These are phyloP conservation scores for Taphrina flavorubra DNA, from an alignment of 1,139 yeast species.

Conservation along the genomic window DNA sequence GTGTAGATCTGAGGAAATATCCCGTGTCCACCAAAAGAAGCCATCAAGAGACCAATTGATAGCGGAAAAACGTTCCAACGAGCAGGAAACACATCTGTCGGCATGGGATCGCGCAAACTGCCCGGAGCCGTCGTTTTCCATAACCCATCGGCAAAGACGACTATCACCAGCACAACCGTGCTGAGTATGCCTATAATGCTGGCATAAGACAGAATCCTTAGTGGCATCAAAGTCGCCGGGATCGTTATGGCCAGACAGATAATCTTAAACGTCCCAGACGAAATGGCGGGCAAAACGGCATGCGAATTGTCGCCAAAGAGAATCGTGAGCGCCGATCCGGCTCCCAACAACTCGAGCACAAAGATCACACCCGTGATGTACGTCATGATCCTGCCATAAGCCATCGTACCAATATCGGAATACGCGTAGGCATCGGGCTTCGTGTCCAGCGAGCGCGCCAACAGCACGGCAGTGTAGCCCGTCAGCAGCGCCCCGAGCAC, in stretches of 20 bases:
- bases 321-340: constrained; percentile 71
- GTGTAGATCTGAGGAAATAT: constrained; percentile 79
- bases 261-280: constrained; percentile 62
- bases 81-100: constrained; percentile 61
- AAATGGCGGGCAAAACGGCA: constrained; percentile 64
- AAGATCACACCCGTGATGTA: constrained; percentile 72
- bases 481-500: constrained; percentile 55
- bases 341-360: constrained; percentile 76
- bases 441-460: constrained; percentile 70
- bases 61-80: constrained; percentile 58
- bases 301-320: constrained; percentile 83
- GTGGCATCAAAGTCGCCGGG: constrained; percentile 69
- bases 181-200: constrained; percentile 76
- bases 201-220: constrained; percentile 70
- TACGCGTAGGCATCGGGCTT: constrained; percentile 81
- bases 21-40: constrained; percentile 94
- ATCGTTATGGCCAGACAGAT: constrained; percentile 66
- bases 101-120: constrained; percentile 64
- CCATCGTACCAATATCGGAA: constrained; percentile 82
- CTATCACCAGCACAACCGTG: constrained; percentile 66
- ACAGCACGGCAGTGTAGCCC: constrained; percentile 68
- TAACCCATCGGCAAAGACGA: constrained; percentile 69
- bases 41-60: constrained; percentile 76
- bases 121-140: constrained; percentile 65
- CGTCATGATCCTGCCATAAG: constrained; percentile 68